phyloP scores from a whole-genome alignment of 75 land plant genomes.

The Pinus tabuliformis region DNA sequence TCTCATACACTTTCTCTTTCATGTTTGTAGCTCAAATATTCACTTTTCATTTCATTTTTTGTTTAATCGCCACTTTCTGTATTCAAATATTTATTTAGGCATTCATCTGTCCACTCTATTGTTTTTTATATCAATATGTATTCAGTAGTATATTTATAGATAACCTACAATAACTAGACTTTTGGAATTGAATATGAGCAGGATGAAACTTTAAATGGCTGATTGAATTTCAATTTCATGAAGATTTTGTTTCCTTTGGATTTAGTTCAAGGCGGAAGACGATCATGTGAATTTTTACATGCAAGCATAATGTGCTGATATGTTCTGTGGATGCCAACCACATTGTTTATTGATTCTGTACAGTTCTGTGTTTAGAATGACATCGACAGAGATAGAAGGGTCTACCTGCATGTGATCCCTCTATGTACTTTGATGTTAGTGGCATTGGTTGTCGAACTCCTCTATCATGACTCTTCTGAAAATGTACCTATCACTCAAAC shows the following conservation, averaged over 20 bases:
- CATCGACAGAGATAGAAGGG: background rate
- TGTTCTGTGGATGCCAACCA: background rate
- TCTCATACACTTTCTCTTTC: background rate
- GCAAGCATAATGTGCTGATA: background rate
- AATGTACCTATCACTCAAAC: too few species aligned
- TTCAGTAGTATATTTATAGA: too few species aligned
- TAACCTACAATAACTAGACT: background rate
- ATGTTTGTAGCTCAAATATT: background rate
- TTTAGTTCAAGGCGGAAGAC: background rate
- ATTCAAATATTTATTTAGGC: background rate
- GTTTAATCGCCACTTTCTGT: background rate
- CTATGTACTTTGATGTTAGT: too few species aligned
- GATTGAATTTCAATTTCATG: background rate
- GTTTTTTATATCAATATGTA: background rate
- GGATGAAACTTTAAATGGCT: background rate
- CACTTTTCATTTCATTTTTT: background rate
- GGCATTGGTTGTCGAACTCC: too few species aligned
- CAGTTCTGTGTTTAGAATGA: background rate
- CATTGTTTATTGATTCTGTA: background rate
- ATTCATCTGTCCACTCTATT: background rate
- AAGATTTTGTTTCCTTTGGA: background rate
- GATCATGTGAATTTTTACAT: background rate
- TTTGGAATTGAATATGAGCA: background rate
- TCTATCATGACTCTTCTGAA: too few species aligned
- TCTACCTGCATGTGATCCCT: background rate